Evolutionary conservation across 2,329 filamentous ascomycete species (phyloP).

Genomic region (Fusarium marasasianum): DNA sequence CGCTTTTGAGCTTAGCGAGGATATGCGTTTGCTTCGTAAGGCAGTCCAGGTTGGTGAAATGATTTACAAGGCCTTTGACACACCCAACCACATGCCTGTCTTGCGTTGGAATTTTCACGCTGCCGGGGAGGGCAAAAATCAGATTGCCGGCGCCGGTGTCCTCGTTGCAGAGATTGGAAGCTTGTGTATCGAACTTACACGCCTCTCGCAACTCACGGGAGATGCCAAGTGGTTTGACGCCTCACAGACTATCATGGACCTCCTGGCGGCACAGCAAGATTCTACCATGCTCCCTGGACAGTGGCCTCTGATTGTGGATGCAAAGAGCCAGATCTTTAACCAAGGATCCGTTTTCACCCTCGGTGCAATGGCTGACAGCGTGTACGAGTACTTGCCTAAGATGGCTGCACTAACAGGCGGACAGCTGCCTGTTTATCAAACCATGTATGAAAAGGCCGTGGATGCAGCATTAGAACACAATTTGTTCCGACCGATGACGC

Average conservation of each 20-base stretch:
- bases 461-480: conserved; percentile 65
- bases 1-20: conserved; percentile 73
- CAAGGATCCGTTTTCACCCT: conserved; percentile 54
- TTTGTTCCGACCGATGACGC: conserved; percentile 70
- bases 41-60: conserved; percentile 71
- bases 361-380: conserved; percentile 60
- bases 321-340: conserved; percentile 38
- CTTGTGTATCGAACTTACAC: conserved; percentile 76
- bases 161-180: conserved; percentile 66
- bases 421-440: conserved; percentile 61
- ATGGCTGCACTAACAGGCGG: conserved; percentile 77
- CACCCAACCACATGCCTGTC: conserved; percentile 71
- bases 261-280: conserved; percentile 72
- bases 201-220: conserved; percentile 76
- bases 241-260: conserved; percentile 72
- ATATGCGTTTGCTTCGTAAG: conserved; percentile 66
- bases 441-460: conserved; percentile 65
- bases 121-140: conserved; percentile 46
- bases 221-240: conserved; percentile 80
- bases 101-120: conserved; percentile 57
- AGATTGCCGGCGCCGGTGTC: conserved; percentile 48
- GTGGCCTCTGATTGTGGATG: conserved; percentile 65
- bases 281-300: conserved; percentile 74
- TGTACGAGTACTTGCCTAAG: conserved; percentile 90
- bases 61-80: conserved; percentile 74